These are phyloP conservation scores for Lepiota brunneoincarnata DNA, from an alignment of 768 basidiomycete genomes.

Conservation along the genomic window DNA sequence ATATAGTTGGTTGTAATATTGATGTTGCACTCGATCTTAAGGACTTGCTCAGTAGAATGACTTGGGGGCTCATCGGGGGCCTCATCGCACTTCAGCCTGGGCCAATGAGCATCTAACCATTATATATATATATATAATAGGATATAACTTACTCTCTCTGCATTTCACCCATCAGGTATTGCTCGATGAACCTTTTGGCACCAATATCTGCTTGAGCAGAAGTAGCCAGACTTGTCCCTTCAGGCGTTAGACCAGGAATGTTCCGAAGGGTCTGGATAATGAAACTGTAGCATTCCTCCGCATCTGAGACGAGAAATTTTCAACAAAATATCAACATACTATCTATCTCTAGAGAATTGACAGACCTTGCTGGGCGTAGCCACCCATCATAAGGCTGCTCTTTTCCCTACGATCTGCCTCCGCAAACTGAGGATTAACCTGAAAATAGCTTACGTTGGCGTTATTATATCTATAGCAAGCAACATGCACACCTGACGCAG, in stretches of 20 bases:
- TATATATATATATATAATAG: background rate
- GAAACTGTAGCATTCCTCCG: conserved; percentile 86
- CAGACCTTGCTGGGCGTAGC: conserved; percentile 79
- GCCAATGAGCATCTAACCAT: background rate
- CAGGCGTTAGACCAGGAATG: conserved; percentile 47
- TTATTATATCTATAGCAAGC: background rate
- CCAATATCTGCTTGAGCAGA: conserved; percentile 24
- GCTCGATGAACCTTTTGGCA: conserved; percentile 66
- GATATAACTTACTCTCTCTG: conserved; percentile 61
- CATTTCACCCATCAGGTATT: conserved; percentile 79
- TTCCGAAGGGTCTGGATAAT: conserved; percentile 72
- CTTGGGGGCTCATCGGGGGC: conserved; percentile 74
- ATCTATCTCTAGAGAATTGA: conserved; percentile 23
- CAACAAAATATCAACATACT: background rate
- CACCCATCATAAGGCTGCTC: conserved; percentile 31
- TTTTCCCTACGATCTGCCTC: conserved; percentile 54
- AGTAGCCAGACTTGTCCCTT: conserved; percentile 30
- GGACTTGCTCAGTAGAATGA: conserved; percentile 63
- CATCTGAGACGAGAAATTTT: conserved; percentile 44
- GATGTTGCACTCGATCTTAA: conserved; percentile 95
- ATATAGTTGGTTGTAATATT: conserved; percentile 84
- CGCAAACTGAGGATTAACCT: conserved; percentile 88
- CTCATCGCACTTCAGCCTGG: conserved; percentile 79
- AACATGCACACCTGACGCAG: conserved; percentile 50
- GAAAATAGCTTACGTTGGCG: background rate